Conservation (phyloP, 2,329 filamentous ascomycete genomes). For the Phaeophleospora eucalypticola region DNA sequence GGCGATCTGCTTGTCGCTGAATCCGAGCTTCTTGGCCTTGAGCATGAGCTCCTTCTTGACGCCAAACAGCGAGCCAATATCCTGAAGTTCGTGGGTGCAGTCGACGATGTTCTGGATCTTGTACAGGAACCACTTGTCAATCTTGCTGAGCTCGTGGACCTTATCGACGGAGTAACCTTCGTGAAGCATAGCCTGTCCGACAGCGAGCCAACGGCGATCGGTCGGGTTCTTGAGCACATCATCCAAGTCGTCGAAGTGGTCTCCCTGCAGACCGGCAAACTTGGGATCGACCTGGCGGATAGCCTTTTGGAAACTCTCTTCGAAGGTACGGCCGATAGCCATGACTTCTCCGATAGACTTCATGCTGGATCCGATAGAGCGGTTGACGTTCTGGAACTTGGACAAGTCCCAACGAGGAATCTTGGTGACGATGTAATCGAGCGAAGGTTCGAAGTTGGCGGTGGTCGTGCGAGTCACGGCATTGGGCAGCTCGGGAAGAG, state of each 20-base stretch:
- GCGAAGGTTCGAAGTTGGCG: constrained; percentile 94
- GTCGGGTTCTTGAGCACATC: constrained; percentile 86
- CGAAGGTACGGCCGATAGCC: constrained; percentile 97
- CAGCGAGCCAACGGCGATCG: constrained; percentile 93
- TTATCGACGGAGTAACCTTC: constrained; percentile 90
- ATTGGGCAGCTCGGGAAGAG: constrained; percentile 90
- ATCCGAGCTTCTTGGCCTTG: constrained; percentile 95
- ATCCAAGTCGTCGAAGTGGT: constrained; percentile 90
- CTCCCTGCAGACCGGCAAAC: constrained; percentile 90
- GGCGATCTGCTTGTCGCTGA: constrained; percentile 94
- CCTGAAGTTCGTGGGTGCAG: constrained; percentile 79
- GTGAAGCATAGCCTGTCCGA: constrained; percentile 96
- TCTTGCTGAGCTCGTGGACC: constrained; percentile 92
- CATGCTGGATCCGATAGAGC: constrained; percentile 96
- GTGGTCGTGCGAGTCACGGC: constrained; percentile 98
- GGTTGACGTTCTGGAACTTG: constrained; percentile 99
- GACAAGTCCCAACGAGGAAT: constrained; percentile 97
- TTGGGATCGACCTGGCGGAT: constrained; percentile 93
- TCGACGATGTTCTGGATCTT: constrained; percentile 97
- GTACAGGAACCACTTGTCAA: constrained; percentile 99
- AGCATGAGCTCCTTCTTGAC: constrained; percentile 84
- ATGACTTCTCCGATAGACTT: constrained; percentile 99
- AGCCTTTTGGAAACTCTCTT: constrained; percentile 98
- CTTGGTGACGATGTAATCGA: constrained; percentile 98
- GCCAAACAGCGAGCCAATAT: constrained; percentile 74